Conservation (phyloP, 2,329 filamentous ascomycete species). For the Scedosporium aurantiacum region DNA sequence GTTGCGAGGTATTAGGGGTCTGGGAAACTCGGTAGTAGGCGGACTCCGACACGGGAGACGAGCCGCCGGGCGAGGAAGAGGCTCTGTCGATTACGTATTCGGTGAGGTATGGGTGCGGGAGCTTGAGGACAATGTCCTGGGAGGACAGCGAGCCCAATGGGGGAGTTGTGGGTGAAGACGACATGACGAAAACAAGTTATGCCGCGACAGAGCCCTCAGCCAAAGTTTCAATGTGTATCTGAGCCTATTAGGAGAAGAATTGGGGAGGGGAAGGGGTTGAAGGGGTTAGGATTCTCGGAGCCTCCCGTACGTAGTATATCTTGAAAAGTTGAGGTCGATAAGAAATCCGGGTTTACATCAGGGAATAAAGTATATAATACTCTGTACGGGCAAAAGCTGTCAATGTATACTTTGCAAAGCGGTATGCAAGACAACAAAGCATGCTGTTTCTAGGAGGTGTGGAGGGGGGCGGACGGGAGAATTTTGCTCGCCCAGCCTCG, state of each 20-base stretch:
- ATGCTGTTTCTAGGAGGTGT: not conserved
- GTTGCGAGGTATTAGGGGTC: conserved; percentile 18
- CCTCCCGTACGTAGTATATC: not conserved
- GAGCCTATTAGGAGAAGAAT: not conserved
- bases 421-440: not conserved
- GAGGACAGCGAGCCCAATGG: conserved; percentile 18
- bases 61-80: conserved; percentile 11
- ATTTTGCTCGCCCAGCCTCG: not conserved
- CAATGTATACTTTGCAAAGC: not conserved
- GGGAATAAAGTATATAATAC: not conserved
- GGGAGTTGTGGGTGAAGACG: conserved; percentile 11
- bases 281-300: not conserved
- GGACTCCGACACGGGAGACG: conserved; percentile 7
- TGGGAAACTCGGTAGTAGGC: conserved; percentile 25
- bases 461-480: not conserved
- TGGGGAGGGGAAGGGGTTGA: not conserved
- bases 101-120: conserved; percentile 38
- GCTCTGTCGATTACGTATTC: conserved; percentile 30
- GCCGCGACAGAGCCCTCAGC: too few relatives aligned
- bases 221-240: too few relatives aligned
- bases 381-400: not conserved
- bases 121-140: conserved; percentile 31
- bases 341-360: not conserved
- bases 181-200: conserved; percentile 11
- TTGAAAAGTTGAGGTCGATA: not conserved